phyloP scores from a whole-genome alignment of 2,329 filamentous ascomycete species.

The Aspergillus ochraceoroseus region DNA sequence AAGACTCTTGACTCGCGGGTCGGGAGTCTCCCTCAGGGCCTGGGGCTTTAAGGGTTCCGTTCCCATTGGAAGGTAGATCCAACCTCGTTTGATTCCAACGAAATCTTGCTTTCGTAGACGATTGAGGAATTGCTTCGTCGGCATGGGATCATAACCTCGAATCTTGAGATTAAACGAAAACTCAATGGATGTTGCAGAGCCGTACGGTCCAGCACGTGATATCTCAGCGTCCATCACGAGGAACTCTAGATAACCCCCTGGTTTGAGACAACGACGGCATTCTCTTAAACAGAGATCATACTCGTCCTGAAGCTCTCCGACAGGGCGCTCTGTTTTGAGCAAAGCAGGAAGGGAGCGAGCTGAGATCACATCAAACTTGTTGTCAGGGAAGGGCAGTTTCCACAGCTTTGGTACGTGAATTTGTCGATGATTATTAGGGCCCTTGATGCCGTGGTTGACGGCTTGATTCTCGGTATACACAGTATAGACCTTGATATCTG shows the following conservation, averaged over 20 bases:
- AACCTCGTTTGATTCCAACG: slow-evolving; percentile 72
- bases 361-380: slow-evolving; percentile 86
- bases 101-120: slow-evolving; percentile 74
- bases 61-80: slow-evolving; percentile 85
- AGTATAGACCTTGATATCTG: slow-evolving; percentile 80
- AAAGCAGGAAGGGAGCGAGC: slow-evolving; percentile 80
- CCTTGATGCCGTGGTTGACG: slow-evolving; percentile 69
- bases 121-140: slow-evolving; percentile 73
- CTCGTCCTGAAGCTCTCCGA: slow-evolving; percentile 68
- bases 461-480: slow-evolving; percentile 71
- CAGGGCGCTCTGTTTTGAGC: slow-evolving; percentile 63
- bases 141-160: slow-evolving; percentile 79
- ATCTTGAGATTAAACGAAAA: slow-evolving; percentile 87
- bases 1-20: slow-evolving; percentile 34
- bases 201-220: slow-evolving; percentile 73
- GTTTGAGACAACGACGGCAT: slow-evolving; percentile 86
- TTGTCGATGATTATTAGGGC: slow-evolving; percentile 81
- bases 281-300: slow-evolving; percentile 81
- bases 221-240: slow-evolving; percentile 84
- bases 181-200: slow-evolving; percentile 79
- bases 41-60: slow-evolving; percentile 45
- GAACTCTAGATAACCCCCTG: slow-evolving; percentile 89
- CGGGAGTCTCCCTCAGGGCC: slow-evolving; percentile 42
- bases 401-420: slow-evolving; percentile 72
- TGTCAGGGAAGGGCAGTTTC: slow-evolving; percentile 75